phyloP scores from a whole-genome alignment of 305 asterid genomes.

The Rubia tinctorum region DNA sequence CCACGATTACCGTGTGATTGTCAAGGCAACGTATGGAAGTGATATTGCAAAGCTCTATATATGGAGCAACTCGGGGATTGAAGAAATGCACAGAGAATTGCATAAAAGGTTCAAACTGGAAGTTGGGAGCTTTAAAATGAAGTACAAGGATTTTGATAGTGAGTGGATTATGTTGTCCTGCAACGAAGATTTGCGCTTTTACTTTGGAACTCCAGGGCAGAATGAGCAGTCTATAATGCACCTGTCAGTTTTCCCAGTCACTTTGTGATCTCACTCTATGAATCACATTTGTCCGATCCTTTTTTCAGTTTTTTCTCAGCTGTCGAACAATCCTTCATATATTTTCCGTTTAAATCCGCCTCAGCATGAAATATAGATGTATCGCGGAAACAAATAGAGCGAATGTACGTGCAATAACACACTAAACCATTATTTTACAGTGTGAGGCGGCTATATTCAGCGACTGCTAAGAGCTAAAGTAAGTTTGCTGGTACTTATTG shows the following conservation, averaged over 20 bases:
- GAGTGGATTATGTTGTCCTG: neutral
- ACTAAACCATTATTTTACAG: neutral
- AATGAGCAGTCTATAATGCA: neutral
- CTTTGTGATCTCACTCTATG: neutral
- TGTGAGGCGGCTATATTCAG: neutral
- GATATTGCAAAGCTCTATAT: neutral
- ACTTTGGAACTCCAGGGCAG: neutral
- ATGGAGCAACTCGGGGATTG: neutral
- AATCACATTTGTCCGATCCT: neutral
- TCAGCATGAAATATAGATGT: neutral
- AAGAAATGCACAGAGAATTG: neutral
- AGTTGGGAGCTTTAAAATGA: neutral
- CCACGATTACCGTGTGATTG: neutral
- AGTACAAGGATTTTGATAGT: neutral
- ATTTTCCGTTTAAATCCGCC: neutral
- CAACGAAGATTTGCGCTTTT: neutral
- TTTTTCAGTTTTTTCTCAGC: neutral
- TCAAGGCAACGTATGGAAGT: neutral
- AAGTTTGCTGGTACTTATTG: neutral
- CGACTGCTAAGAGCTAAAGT: neutral
- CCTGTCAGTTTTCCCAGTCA: neutral
- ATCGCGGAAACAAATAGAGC: neutral
- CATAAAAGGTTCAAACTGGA: neutral
- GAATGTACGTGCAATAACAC: neutral
- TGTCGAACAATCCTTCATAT: neutral